Conservation (phyloP, 2,329 filamentous ascomycete species). For the Cordyceps fumosorosea region DNA sequence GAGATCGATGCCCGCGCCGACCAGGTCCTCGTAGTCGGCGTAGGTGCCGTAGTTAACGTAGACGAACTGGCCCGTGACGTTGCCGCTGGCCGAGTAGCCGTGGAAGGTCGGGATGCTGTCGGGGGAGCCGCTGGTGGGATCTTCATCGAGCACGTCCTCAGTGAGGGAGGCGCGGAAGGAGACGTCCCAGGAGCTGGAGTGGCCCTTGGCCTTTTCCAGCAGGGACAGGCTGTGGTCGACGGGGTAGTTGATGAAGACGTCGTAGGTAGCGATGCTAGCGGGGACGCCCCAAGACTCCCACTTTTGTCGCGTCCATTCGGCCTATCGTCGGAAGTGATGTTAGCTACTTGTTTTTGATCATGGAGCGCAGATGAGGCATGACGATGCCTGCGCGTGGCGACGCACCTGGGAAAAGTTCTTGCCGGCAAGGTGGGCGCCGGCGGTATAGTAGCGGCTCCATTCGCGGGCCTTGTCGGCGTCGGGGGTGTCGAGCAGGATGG, state of each 20-base stretch:
- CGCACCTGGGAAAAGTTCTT: slow-evolving; percentile 65
- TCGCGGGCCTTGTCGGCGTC: slow-evolving; percentile 52
- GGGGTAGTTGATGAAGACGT: slow-evolving; percentile 74
- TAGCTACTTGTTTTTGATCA: no score
- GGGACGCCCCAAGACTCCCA: slow-evolving; percentile 67
- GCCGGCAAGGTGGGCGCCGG: slow-evolving; percentile 68
- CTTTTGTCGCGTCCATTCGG: slow-evolving; percentile 66
- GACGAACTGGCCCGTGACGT: slow-evolving; percentile 81
- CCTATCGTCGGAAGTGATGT: slow-evolving; percentile 30
- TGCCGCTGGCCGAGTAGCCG: slow-evolving; percentile 86
- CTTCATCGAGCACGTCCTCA: slow-evolving; percentile 79
- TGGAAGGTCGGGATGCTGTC: slow-evolving; percentile 85
- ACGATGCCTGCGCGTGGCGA: neutral
- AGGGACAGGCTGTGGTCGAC: slow-evolving; percentile 63
- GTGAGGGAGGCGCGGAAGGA: slow-evolving; percentile 74
- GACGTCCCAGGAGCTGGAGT: slow-evolving; percentile 47
- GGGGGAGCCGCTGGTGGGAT: slow-evolving; percentile 65
- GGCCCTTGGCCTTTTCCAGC: slow-evolving; percentile 42
- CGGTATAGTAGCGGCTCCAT: slow-evolving; percentile 74
- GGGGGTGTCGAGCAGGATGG: slow-evolving; percentile 53
- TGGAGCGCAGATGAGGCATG: no score
- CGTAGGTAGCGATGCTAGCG: slow-evolving; percentile 60
- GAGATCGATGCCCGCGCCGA: slow-evolving; percentile 66
- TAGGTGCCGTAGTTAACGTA: slow-evolving; percentile 91
- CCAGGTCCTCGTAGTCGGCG: slow-evolving; percentile 75